phyloP scores from a whole-genome alignment of 371 early-diverging fungal genomes.

The Rozella allomycis region DNA sequence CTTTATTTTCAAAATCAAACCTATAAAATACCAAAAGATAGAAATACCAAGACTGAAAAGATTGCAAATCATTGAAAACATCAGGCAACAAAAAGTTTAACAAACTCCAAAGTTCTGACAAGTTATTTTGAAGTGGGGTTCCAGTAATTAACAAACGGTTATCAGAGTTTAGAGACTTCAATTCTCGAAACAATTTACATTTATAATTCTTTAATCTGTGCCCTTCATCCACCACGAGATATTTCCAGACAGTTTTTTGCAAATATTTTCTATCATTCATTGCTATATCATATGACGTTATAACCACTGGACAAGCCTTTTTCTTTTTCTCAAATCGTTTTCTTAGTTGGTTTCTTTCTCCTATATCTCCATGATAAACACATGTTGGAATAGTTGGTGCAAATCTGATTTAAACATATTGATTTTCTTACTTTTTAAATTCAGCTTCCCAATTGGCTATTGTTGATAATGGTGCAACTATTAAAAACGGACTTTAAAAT shows the following conservation, averaged over 20 bases:
- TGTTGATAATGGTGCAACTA: constrained; percentile 82
- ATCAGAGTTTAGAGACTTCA: no score
- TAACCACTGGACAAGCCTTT: constrained; percentile 58
- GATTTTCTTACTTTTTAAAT: constrained; percentile 81
- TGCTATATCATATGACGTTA: constrained; percentile 80
- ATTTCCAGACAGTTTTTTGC: constrained; percentile 44
- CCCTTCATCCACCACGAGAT: constrained; percentile 96
- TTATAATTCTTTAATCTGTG: constrained; percentile 94
- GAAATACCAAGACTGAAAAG: constrained; percentile 98
- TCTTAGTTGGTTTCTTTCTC: constrained; percentile 6
- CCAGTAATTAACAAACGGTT: constrained; percentile 92
- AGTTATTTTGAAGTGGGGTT: constrained; percentile 98
- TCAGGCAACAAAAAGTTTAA: constrained; percentile 92
- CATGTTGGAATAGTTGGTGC: constrained; percentile 11
- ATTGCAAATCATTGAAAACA: constrained; percentile 81
- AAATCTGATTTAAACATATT: no score
- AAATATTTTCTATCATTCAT: constrained; percentile 43
- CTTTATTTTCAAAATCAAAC: constrained; percentile 50
- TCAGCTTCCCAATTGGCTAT: constrained; percentile 88
- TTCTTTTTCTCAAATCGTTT: no score
- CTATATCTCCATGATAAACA: constrained; percentile 8
- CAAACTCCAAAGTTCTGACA: constrained; percentile 94
- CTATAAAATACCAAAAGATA: constrained; percentile 8
- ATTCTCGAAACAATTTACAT: constrained; percentile 71
- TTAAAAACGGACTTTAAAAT: constrained; percentile 67